Evolutionary conservation across 306 rosid species (phyloP).

Genomic region (Vachellia collinsii): DNA sequence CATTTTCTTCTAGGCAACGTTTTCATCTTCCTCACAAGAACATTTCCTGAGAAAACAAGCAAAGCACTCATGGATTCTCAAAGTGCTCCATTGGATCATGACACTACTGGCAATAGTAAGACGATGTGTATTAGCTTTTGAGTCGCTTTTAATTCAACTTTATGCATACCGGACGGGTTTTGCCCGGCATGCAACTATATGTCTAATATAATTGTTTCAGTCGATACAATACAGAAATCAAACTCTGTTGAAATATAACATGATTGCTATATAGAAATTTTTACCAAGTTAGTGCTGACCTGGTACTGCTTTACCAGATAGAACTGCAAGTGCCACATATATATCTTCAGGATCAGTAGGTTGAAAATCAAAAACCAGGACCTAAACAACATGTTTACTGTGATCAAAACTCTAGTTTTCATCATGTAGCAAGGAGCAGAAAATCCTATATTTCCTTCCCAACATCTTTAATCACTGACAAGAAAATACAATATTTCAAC

Average conservation of each 20-base stretch:
- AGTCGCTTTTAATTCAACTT: conserved; percentile 8
- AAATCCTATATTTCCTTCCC: not conserved
- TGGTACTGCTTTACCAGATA: conserved; percentile 70
- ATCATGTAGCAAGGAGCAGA: not conserved
- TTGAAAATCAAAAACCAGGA: conserved; percentile 87
- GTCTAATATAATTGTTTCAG: not conserved
- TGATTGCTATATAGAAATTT: not conserved
- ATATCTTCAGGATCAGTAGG: conserved; percentile 92
- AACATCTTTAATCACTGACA: not conserved
- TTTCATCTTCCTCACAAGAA: conserved; percentile 64
- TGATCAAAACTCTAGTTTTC: conserved; percentile 22
- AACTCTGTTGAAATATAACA: not conserved
- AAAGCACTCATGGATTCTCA: not conserved
- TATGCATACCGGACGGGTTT: not conserved
- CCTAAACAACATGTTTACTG: conserved; percentile 51
- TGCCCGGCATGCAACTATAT: not conserved
- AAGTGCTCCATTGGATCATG: conserved; percentile 13
- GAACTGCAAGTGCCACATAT: conserved; percentile 69
- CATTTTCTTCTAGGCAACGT: conserved; percentile 70
- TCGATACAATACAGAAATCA: not conserved
- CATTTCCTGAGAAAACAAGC: conserved; percentile 52
- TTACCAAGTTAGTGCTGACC: conserved; percentile 47
- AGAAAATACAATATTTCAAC: not conserved
- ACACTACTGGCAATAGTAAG: not conserved
- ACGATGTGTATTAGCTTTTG: not conserved